Base-by-base conservation (phyloP, 2,329 filamentous ascomycete species). In the Trichoderma afroharzianum region DNA sequence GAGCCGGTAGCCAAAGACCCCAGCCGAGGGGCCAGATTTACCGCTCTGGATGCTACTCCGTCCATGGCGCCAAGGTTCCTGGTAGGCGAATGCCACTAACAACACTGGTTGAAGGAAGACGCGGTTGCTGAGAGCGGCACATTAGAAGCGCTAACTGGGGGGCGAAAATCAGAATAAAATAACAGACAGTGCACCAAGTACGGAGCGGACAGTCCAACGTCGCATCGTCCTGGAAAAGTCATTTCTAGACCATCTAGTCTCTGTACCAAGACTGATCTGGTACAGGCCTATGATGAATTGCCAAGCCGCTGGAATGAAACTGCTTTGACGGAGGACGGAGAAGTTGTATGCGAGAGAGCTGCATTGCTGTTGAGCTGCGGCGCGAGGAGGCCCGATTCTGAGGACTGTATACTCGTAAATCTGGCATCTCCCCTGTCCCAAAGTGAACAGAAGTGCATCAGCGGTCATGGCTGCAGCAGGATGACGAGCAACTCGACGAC, bases 61-160 rank as follows among this genome's bases (percentile, higher is more conserved):
- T 62, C 32, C 55, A 69, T 69, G 66, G 66, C 66, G 66, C 66
- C 66, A 69, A 69, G 66, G 39, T 69, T 69, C 66, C 66, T 69
- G 57, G 66, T 58, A 62, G 57, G 57, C 57, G 39, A 50, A 53
- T 53, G 18, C 50, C 57, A 53, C 57, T 69, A 62, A 30, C 9
- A 50, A 26, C 28, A 24, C 55, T 43, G 21, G 55, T 68, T 32
- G 39, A 68, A 68, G 66, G 55, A 61, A 62, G 61, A 33, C 21
- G 66, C 39, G 39, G 66, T 47, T 68, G 64, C 55, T 68, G 55
- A 67, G 63, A 18, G 33, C 63, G 50, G 50, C 30, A 59, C 55
- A 59, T 21, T 18, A 59, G 36, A 26, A 59, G n/a, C 55, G 55
- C 64, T 47, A 68, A 32, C 39, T 53, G 39, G 66, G 66, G 53